These are phyloP conservation scores for Cladosporium sp. DNA, from an alignment of 2,329 filamentous ascomycete species.

Conservation along the genomic window DNA sequence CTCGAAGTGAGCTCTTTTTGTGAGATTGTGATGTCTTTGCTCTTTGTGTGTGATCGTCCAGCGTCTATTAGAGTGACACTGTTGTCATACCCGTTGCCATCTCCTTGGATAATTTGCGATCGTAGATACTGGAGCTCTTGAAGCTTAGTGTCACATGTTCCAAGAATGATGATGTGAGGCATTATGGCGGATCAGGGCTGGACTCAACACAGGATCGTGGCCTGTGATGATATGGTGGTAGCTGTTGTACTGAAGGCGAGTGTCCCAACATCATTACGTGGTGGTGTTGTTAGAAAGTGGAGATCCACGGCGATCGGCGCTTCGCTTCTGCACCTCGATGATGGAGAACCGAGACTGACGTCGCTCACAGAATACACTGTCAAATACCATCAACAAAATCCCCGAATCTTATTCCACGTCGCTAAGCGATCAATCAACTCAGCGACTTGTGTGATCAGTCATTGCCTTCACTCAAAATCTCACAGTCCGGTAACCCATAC, in stretches of 20 bases:
- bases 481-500: too few species aligned
- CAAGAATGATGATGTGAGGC: slow-evolving; percentile 50
- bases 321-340: not conserved
- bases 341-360: not conserved
- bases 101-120: slow-evolving; percentile 38
- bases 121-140: slow-evolving; percentile 55
- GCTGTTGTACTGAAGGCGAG: too few species aligned
- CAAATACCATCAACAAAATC: too few species aligned
- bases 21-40: slow-evolving; percentile 47
- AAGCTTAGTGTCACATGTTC: slow-evolving; percentile 63
- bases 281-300: not conserved
- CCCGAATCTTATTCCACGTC: too few species aligned
- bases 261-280: not conserved
- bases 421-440: too few species aligned
- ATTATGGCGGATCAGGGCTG: slow-evolving; percentile 14
- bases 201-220: too few species aligned
- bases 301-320: slow-evolving; percentile 1
- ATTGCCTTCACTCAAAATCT: too few species aligned
- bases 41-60: slow-evolving; percentile 42
- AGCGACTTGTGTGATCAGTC: too few species aligned
- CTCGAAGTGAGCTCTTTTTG: slow-evolving; percentile 40
- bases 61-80: slow-evolving; percentile 52
- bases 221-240: too few species aligned
- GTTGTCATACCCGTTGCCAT: slow-evolving; percentile 17
- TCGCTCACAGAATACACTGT: not conserved